Conservation (phyloP, 805 yeast species). For the Saccharomycopsis sp. region DNA sequence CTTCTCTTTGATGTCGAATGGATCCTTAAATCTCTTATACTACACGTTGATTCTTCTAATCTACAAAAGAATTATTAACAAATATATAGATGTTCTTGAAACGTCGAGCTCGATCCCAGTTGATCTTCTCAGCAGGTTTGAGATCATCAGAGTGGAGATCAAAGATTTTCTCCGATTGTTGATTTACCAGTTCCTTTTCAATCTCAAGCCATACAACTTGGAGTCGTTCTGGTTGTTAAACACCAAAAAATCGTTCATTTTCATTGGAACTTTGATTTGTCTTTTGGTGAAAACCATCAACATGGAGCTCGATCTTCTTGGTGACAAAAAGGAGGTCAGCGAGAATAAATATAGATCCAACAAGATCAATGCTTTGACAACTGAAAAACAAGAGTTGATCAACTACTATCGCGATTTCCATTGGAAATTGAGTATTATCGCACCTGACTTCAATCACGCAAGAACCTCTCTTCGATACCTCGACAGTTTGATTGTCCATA, state of each 20-base stretch:
- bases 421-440: conserved; percentile 20
- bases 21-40: conserved; percentile 24
- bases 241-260: conserved; percentile 22
- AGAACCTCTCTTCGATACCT: conserved; percentile 16
- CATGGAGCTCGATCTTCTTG: conserved; percentile 3
- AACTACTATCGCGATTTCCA: conserved; percentile 17
- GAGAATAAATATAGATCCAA: conserved; percentile 5
- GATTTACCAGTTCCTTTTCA: conserved; percentile 22
- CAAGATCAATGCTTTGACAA: background rate
- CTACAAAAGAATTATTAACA: conserved; percentile 25
- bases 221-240: conserved; percentile 22
- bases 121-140: conserved; percentile 6
- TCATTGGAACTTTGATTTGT: conserved; percentile 23
- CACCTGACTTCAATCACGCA: conserved; percentile 22
- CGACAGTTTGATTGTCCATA: conserved; percentile 12
- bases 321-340: background rate
- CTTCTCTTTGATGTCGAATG: conserved; percentile 18
- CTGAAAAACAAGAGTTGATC: conserved; percentile 6
- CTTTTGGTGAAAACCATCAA: conserved; percentile 21
- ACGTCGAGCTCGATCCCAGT: background rate
- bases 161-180: conserved; percentile 20
- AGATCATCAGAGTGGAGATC: conserved; percentile 20
- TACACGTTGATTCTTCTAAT: conserved; percentile 23
- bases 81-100: conserved; percentile 22
- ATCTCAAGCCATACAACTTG: conserved; percentile 23